A percentile compares a stretch with the other conserved stretches of the same genome.
Evolutionary conservation across 805 yeast species (phyloP).

Genomic region (Zygosaccharomyces lentus): DNA sequence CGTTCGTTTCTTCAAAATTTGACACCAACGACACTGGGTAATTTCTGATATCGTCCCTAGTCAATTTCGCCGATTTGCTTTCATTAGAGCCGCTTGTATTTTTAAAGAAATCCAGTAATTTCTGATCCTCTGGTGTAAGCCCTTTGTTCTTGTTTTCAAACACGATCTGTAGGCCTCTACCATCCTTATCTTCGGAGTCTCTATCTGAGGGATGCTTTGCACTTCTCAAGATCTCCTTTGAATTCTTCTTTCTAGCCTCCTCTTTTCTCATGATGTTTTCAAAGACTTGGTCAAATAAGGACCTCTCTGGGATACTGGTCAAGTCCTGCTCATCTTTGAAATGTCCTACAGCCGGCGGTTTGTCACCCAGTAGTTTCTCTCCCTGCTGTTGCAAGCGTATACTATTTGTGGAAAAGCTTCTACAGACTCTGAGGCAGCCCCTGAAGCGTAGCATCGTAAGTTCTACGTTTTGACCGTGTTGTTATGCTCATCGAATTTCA

Average conservation of each 20-base stretch:
- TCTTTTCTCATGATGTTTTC: constrained; percentile 25
- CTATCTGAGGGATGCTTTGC: constrained; percentile 1
- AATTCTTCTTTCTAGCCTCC: constrained; percentile 14
- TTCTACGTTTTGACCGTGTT: neutral
- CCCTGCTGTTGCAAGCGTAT: neutral
- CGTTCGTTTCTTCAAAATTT: constrained; percentile 11
- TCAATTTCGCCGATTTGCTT: constrained; percentile 19
- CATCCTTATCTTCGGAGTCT: constrained; percentile 2
- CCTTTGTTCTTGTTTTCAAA: constrained; percentile 19
- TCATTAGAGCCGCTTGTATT: constrained; percentile 12
- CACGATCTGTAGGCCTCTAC: constrained; percentile 19
- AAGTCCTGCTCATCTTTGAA: constrained; percentile 19
- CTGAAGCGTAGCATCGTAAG: neutral
- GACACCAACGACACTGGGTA: constrained; percentile 25
- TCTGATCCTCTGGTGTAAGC: constrained; percentile 12
- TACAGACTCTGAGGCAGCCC: neutral
- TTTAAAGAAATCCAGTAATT: constrained; percentile 18
- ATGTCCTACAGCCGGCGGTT: constrained; percentile 5
- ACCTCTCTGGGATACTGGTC: constrained; percentile 25
- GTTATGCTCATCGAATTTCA: neutral
- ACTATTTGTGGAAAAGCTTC: neutral
- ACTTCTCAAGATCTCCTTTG: constrained; percentile 10
- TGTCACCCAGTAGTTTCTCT: neutral
- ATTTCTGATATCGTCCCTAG: constrained; percentile 26
- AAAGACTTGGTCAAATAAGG: constrained; percentile 27